Percentiles rank a stretch among this genome's conserved stretches.
These are phyloP conservation scores for Zymoseptoria tritici DNA, from an alignment of 2,329 filamentous ascomycete species.

Conservation along the genomic window DNA sequence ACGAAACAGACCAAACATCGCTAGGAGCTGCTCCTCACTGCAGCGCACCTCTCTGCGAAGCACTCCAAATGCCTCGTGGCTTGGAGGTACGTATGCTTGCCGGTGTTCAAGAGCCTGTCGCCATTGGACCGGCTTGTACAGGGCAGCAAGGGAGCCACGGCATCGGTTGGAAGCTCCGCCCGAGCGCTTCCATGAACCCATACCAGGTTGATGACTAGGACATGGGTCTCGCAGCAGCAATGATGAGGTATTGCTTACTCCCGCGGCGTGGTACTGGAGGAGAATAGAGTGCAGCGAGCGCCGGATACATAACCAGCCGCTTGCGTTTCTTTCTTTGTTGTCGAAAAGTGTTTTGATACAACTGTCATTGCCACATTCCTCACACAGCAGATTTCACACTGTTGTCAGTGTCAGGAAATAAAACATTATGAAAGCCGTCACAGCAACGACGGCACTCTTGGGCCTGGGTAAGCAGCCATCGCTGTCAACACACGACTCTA, in stretches of 20 bases:
- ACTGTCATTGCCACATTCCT: background rate
- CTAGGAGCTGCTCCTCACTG: background rate
- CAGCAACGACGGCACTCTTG: conserved; percentile 1
- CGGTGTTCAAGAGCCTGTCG: background rate
- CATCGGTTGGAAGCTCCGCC: background rate
- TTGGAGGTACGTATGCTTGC: background rate
- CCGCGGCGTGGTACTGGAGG: background rate
- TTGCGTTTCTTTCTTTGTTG: background rate
- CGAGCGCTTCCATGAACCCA: background rate
- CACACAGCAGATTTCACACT: background rate
- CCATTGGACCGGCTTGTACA: background rate
- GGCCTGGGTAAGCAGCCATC: conserved; percentile 4
- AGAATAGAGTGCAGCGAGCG: background rate
- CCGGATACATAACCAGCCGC: background rate
- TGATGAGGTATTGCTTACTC: background rate
- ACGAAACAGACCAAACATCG: background rate
- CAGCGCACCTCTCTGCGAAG: background rate
- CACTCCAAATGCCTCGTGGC: background rate
- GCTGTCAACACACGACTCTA: background rate
- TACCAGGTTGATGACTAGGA: background rate
- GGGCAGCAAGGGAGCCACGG: background rate
- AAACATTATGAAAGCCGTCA: conserved; percentile 5
- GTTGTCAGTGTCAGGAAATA: background rate
- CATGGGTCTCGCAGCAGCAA: background rate
- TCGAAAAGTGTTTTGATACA: background rate